Percentiles rank a stretch among this genome's conserved stretches.
Conservation (phyloP, 331 rosid species). For the Quercus tomentella region DNA sequence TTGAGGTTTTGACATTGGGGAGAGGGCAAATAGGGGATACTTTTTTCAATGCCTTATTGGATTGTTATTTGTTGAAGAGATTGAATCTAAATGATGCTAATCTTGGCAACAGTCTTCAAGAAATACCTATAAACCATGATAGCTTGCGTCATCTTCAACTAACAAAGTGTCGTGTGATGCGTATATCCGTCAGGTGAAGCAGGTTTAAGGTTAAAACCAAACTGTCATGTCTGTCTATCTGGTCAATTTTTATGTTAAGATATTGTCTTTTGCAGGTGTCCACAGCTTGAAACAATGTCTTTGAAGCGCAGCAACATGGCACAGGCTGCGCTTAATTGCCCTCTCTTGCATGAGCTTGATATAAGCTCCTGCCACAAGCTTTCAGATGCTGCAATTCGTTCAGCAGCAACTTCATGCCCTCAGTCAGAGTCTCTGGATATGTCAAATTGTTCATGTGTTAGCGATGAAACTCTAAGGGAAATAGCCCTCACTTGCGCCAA, state of each 20-base stretch:
- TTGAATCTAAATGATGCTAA: constrained; percentile 81
- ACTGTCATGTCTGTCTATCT: neutral
- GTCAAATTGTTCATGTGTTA: constrained; percentile 90
- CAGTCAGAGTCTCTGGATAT: constrained; percentile 78
- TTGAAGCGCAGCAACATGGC: constrained; percentile 99
- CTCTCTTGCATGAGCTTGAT: constrained; percentile 79
- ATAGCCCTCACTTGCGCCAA: constrained; percentile 59
- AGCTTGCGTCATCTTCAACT: constrained; percentile 73
- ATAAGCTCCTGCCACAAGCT: constrained; percentile 96
- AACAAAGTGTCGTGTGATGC: constrained; percentile 90
- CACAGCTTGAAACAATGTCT: constrained; percentile 88
- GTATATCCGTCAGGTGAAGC: constrained; percentile 78
- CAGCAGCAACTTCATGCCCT: constrained; percentile 89
- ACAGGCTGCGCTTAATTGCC: constrained; percentile 90
- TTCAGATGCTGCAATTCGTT: constrained; percentile 93
- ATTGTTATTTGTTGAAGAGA: constrained; percentile 59
- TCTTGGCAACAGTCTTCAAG: constrained; percentile 85
- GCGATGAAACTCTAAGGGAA: constrained; percentile 94
- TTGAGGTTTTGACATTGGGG: constrained; percentile 76
- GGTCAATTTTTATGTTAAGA: constrained; percentile 2
- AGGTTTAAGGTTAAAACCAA: constrained; percentile 2
- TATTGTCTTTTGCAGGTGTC: constrained; percentile 64
- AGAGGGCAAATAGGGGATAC: constrained; percentile 72
- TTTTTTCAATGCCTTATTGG: constrained; percentile 79
- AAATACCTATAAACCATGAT: constrained; percentile 74